Evolutionary conservation across 1,284 basidiomycete genomes (phyloP).

Genomic region (Cryptococcus sp.): DNA sequence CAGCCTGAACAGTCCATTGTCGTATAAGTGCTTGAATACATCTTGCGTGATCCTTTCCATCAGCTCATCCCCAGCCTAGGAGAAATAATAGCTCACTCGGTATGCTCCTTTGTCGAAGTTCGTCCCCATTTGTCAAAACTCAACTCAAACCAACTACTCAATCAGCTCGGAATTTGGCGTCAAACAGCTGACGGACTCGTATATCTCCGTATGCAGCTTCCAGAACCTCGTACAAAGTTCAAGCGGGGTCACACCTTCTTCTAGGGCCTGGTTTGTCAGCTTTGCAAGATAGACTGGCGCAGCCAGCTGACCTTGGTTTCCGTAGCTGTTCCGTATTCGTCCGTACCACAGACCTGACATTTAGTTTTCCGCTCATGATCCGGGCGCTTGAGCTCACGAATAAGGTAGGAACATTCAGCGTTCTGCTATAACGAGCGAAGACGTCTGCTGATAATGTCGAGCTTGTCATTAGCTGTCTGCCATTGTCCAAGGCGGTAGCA

Average conservation of each 20-base stretch:
- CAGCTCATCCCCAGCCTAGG: constrained; percentile 4
- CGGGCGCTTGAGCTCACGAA: constrained; percentile 29
- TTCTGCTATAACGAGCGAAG: constrained; percentile 74
- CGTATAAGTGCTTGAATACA: constrained; percentile 75
- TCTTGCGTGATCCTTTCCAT: constrained; percentile 73
- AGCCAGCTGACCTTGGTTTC: constrained; percentile 61
- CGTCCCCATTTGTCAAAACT: constrained; percentile 97
- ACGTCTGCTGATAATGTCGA: constrained; percentile 83
- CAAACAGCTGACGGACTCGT: constrained; percentile 61
- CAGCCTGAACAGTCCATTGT: constrained; percentile 70
- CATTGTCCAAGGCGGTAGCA: constrained; percentile 30
- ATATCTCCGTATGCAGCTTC: constrained; percentile 82
- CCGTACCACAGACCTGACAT: constrained; percentile 87
- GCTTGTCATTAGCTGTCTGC: constrained; percentile 8
- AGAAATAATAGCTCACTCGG: constrained; percentile 58
- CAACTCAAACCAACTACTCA: constrained; percentile 46
- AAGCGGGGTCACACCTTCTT: constrained; percentile 82
- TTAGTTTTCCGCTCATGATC: constrained; percentile 30
- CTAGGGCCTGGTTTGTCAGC: constrained; percentile 66
- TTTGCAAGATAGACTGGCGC: neutral
- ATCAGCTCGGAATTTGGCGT: constrained; percentile 9
- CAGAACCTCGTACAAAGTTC: constrained; percentile 94
- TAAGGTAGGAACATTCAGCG: constrained; percentile 51
- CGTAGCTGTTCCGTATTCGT: constrained; percentile 98
- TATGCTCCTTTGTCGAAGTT: constrained; percentile 86